Percentiles rank a stretch among this genome's conserved stretches.
These are phyloP conservation scores for Stachybotrys chartarum DNA, from an alignment of 2,329 filamentous ascomycete genomes.

Conservation along the genomic window DNA sequence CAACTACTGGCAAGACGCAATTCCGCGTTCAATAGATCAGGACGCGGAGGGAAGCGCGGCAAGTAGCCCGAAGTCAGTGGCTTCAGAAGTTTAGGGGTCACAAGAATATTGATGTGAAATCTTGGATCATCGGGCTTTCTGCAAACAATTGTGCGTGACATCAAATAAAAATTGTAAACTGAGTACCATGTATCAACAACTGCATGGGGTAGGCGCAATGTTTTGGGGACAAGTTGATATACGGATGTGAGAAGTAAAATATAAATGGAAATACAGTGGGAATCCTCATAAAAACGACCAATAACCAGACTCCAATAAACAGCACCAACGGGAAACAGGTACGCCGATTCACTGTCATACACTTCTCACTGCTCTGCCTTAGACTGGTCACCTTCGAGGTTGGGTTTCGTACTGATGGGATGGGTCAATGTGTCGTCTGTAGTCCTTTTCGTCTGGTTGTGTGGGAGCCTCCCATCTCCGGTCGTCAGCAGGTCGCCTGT, in stretches of 20 bases:
- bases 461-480: background rate
- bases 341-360: no score
- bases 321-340: no score
- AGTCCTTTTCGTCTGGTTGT: background rate
- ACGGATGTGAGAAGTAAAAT: no score
- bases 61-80: background rate
- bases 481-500: background rate
- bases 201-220: background rate
- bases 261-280: no score
- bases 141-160: no score
- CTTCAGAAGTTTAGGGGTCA: background rate
- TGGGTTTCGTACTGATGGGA: background rate
- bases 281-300: no score
- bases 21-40: conserved; percentile 10
- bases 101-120: no score
- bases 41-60: background rate
- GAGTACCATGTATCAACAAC: background rate
- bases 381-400: background rate
- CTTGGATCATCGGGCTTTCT: no score
- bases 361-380: no score
- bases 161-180: no score
- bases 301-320: no score
- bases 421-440: background rate
- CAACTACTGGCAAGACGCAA: conserved; percentile 27
- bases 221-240: background rate